Evolutionary conservation across 108 stramenopile genomes (phyloP), one percentile per base, ranked within the genome.

Genomic region (Epithemia pelagica): DNA sequence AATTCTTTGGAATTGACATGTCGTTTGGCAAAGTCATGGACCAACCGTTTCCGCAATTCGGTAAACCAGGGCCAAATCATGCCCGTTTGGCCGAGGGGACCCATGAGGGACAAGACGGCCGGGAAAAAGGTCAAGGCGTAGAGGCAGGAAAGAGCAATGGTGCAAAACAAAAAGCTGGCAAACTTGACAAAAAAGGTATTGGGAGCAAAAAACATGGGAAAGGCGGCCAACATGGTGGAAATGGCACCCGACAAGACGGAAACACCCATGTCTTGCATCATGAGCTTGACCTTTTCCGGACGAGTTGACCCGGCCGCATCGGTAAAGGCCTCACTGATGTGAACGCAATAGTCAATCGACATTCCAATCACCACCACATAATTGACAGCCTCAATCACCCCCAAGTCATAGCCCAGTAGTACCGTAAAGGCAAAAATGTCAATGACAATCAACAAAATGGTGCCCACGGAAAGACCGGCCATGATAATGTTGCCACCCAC

Each of bases 341-440:
- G 52, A 10, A 52, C 52, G 52, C 52, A 52, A 19, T 52, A 52
- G 52, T 52, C 52, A 52, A 52, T 52, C 18, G 52, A 52, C 10
- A 52, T 10, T 18, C 52, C 52, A 52, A 52, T 52, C 52, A 52
- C 52, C 52, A 52, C 52, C 52, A 52, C 52, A 19, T 52, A 52
- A 52, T 52, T 52, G 52, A 52, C 52, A 19, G 52, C 52, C 19
- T 52, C 52, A 10, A 52, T 10, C 18, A 52, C 19, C 19, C 52
- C 52, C 52, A 52, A 19, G 52, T 19, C 19, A 10, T 19, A 52
- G 19, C 52, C 52, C 52, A 52, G 10, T 19, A 52, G 19, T 19
- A 52, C 52, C 19, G 52, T 52, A 52, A 52, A 52, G 52, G 52
- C 52, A 52, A 52, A 52, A 10, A 52, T 19, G 52, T 52, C 52